Conservation (phyloP, 148 eudicot species). For the Rhododendron molle region DNA sequence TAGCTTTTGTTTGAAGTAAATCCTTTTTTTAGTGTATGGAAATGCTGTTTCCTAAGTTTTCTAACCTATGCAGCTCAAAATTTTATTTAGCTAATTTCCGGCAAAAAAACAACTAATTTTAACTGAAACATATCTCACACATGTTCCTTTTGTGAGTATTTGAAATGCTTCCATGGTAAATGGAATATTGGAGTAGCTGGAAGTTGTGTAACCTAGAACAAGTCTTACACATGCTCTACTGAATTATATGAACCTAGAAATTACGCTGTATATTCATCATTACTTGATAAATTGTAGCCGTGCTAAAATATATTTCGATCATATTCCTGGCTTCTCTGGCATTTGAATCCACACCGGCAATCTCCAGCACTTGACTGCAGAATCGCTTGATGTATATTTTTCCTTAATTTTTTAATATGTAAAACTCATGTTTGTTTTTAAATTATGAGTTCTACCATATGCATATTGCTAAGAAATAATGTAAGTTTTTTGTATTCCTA, state of each 20-base stretch:
- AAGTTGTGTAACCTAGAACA: not conserved
- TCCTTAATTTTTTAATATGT: not conserved
- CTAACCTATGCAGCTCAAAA: not conserved
- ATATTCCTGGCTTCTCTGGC: not conserved
- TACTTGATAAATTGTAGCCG: not conserved
- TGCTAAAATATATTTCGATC: not conserved
- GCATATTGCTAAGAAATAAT: not conserved
- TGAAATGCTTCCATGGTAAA: not conserved
- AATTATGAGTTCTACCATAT: not conserved
- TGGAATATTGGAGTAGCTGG: not conserved
- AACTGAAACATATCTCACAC: not conserved
- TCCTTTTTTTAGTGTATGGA: not conserved
- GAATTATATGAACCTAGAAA: not conserved
- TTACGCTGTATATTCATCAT: not conserved
- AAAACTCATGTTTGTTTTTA: not conserved
- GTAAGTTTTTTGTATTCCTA: not conserved
- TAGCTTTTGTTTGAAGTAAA: not conserved
- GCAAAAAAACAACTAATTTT: not conserved
- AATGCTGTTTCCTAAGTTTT: not conserved
- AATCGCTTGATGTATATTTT: not conserved
- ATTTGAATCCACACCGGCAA: not conserved
- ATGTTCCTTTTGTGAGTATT: not conserved
- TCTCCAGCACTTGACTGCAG: not conserved
- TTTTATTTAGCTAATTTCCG: not conserved
- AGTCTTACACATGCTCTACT: not conserved